These are phyloP conservation scores for Diplosphaera chodatii DNA, from an alignment of 139 green algal species.

Conservation along the genomic window DNA sequence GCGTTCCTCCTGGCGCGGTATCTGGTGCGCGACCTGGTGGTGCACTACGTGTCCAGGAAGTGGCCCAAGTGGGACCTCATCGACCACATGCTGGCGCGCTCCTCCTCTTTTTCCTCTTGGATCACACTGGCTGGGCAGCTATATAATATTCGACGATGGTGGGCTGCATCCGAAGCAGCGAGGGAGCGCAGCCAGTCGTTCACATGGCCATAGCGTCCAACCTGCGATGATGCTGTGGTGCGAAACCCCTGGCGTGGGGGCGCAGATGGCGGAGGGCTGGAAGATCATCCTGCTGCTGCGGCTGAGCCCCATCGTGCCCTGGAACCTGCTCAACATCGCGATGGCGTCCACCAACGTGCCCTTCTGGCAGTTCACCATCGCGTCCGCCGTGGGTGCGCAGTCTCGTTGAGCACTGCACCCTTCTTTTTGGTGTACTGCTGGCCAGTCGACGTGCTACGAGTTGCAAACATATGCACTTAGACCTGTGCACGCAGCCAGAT, in stretches of 20 bases:
- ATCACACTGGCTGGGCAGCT: too few relatives aligned
- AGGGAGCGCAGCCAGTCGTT: too few relatives aligned
- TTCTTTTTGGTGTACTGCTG: too few relatives aligned
- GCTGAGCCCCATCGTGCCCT: slow-evolving; percentile 47
- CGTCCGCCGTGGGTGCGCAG: slow-evolving; percentile 30
- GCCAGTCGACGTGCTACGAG: too few relatives aligned
- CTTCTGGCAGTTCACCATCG: slow-evolving; percentile 33
- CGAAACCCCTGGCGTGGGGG: neutral
- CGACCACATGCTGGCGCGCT: slow-evolving; percentile 10
- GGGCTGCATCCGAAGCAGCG: too few relatives aligned
- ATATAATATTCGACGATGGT: too few relatives aligned
- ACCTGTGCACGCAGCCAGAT: too few relatives aligned
- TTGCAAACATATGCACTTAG: too few relatives aligned
- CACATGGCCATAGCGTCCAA: too few relatives aligned
- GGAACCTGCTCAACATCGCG: slow-evolving; percentile 59
- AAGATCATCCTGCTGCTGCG: slow-evolving; percentile 58
- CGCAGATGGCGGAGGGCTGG: slow-evolving; percentile 23
- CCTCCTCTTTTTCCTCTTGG: too few relatives aligned
- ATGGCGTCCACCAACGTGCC: slow-evolving; percentile 41
- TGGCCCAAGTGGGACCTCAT: slow-evolving; percentile 47
- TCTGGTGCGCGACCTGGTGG: slow-evolving; percentile 39
- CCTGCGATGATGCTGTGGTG: too few relatives aligned
- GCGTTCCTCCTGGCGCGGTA: slow-evolving; percentile 45
- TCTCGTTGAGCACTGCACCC: too few relatives aligned
- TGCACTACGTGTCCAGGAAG: slow-evolving; percentile 27